phyloP scores from a whole-genome alignment of 352 stramenopile species.

The Phytophthora syringae region DNA sequence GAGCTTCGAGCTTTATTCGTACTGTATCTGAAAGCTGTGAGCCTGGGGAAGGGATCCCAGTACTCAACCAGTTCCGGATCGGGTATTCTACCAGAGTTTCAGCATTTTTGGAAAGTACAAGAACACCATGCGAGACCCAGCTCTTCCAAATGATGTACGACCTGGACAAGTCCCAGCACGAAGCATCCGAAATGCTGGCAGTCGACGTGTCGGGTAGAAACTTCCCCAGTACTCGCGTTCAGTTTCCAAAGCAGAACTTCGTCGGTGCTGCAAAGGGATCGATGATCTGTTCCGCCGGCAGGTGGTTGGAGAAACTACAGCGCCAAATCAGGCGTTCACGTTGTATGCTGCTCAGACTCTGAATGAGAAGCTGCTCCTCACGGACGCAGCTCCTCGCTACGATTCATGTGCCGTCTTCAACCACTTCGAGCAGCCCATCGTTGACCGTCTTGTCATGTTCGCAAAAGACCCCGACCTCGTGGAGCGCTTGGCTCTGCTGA shows the following conservation, averaged over 20 bases:
- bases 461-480: conserved; percentile 69
- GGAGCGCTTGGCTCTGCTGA: conserved; percentile 54
- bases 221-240: conserved; percentile 65
- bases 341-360: conserved; percentile 42
- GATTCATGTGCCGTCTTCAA: conserved; percentile 63
- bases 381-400: conserved; percentile 67
- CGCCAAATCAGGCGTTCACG: conserved; percentile 58
- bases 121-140: conserved; percentile 61
- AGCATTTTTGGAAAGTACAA: conserved; percentile 54
- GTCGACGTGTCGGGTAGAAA: conserved; percentile 64
- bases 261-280: conserved; percentile 53
- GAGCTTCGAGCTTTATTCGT: conserved; percentile 51
- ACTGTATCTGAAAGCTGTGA: conserved; percentile 55
- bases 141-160: conserved; percentile 77
- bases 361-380: conserved; percentile 66
- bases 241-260: conserved; percentile 60
- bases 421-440: conserved; percentile 71
- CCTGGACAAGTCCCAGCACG: conserved; percentile 55
- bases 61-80: conserved; percentile 36
- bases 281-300: conserved; percentile 56
- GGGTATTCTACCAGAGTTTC: conserved; percentile 53
- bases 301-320: conserved; percentile 29
- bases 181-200: conserved; percentile 49
- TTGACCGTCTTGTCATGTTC: conserved; percentile 73
- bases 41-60: conserved; percentile 43